Evolutionary conservation across 768 basidiomycete genomes (phyloP), one percentile per base, ranked within the genome.

Genomic region (Postia placenta): DNA sequence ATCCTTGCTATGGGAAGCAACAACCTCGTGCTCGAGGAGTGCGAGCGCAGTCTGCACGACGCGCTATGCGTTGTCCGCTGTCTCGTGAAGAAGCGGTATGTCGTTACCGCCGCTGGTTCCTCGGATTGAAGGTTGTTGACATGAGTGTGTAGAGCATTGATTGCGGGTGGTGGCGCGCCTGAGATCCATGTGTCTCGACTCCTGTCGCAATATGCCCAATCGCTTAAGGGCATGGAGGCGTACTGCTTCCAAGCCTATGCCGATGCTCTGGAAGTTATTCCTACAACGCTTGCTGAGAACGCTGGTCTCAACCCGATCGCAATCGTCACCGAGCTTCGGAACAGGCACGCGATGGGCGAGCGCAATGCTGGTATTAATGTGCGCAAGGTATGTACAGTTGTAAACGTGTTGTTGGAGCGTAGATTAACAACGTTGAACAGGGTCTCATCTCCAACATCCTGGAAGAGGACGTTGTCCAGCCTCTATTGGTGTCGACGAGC

Each of bases 231-330:
- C 42, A 97, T 97, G 87, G 94, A 98, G 67, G 91, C 95, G 7
- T 98, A 97, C 68, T 98, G 96, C 68, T 96, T 97, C 83, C 91
- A 96, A 60, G 94, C 93, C 3, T 99, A 92, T 62, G 94, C 96
- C 24, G 95, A 98, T 60, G 93, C 96, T 1, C 77, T 99, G 42
- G 96, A 98, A 67, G 89, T 98, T 54, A 98, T 99, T 53, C 96
- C 96, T 3, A 95, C 87, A 2, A 99, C 96, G 0, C 75, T 99
- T 19, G 96, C 96, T 22, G 96, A 99, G 71, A 99, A 99, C 64
- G 96, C 96, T 20, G 96, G 96, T 37, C 75, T 99, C 49, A 96
- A 98, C 69, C 92, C 96, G 5, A 97, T 99, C 56, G 85, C 92
- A 5, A 98, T 99, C 63, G 94, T 99, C 47, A 99, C 96, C 23